Evolutionary conservation across 768 basidiomycete species (phyloP).

Genomic region (Boletus sp.): DNA sequence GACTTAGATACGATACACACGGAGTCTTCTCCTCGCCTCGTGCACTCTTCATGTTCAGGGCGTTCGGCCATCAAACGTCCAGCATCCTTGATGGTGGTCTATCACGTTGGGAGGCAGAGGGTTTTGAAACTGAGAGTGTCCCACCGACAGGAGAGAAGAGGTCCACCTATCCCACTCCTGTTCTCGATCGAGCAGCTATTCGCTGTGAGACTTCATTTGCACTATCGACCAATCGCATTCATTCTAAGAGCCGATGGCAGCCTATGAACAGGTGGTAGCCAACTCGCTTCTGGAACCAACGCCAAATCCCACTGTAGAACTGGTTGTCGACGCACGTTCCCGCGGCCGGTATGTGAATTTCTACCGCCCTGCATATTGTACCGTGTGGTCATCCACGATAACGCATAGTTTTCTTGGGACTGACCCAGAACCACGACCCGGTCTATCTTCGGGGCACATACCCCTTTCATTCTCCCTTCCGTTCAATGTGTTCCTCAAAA

Average conservation of each 20-base stretch:
- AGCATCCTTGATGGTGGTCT: slow-evolving; percentile 93
- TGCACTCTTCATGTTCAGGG: slow-evolving; percentile 90
- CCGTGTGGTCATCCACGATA: slow-evolving; percentile 4
- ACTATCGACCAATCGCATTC: slow-evolving; percentile 30
- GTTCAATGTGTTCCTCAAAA: slow-evolving; percentile 68
- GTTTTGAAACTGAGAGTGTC: slow-evolving; percentile 46
- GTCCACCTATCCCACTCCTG: slow-evolving; percentile 50
- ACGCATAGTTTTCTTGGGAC: slow-evolving; percentile 66
- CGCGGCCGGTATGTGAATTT: slow-evolving; percentile 58
- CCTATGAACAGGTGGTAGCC: slow-evolving; percentile 74
- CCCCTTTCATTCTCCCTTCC: slow-evolving; percentile 83
- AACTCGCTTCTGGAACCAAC: slow-evolving; percentile 56
- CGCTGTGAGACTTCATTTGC: slow-evolving; percentile 37
- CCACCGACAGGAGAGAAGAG: slow-evolving; percentile 23
- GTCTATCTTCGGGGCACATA: slow-evolving; percentile 88
- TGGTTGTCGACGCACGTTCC: slow-evolving; percentile 87
- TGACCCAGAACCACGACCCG: slow-evolving; percentile 86
- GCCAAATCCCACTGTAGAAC: slow-evolving; percentile 45
- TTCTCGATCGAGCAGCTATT: slow-evolving; percentile 47
- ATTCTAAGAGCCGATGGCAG: slow-evolving; percentile 38
- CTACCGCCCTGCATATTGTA: neutral
- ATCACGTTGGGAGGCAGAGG: slow-evolving; percentile 73
- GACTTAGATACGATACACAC: slow-evolving; percentile 75
- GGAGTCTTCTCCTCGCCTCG: slow-evolving; percentile 93
- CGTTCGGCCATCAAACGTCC: slow-evolving; percentile 83